Base-by-base conservation (phyloP, 495 filamentous ascomycete species). In the Sphaerosporella brunnea region DNA sequence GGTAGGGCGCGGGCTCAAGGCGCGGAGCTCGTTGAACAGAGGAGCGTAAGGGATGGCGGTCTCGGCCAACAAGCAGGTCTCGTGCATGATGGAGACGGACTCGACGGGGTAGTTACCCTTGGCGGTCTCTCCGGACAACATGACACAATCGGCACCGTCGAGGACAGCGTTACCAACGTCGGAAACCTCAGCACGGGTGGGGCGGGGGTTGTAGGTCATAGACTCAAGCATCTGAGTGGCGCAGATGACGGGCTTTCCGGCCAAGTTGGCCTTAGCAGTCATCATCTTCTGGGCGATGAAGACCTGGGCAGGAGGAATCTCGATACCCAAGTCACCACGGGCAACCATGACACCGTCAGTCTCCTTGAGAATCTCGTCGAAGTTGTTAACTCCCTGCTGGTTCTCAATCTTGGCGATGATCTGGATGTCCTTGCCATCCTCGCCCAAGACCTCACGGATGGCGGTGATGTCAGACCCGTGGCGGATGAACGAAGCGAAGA, bases 401-500 rank as follows among this genome's bases (percentile, higher is more conserved):
- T 97, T 97, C 73, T 97, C 90, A 56, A 97, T 93, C 77, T 97
- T 97, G 71, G 90, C 85, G 65, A 97, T 93, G 66, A 97, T 95
- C 73, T 97, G 92, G 60, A 97, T 95, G 56, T 92, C 81, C 65
- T 79, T 80, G 53, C 90, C 90, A n/a, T 87, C 84, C 58, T 82
- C 73, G 38, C 90, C 90, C 28, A 97, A 76, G 26, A 95, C 79
- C 45, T 82, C 77, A 51, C 90, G 87, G 65, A 97, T 97, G 50
- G 80, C 71, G 52, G 71, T 77, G 70, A 97, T 93, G 63, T 97
- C 90, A 53, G 78, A 77, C 36, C 82, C 90, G 35, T 78, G 79
- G 51, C 90, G 86, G 64, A 97, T 97, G 66, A 97, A 97, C 1
- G 90, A 96, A 45, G 90, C 90, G 64, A 96, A 97, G 54, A 97